phyloP scores from a whole-genome alignment of 129 eudicot genomes.

The Flaveria ramosissima region DNA sequence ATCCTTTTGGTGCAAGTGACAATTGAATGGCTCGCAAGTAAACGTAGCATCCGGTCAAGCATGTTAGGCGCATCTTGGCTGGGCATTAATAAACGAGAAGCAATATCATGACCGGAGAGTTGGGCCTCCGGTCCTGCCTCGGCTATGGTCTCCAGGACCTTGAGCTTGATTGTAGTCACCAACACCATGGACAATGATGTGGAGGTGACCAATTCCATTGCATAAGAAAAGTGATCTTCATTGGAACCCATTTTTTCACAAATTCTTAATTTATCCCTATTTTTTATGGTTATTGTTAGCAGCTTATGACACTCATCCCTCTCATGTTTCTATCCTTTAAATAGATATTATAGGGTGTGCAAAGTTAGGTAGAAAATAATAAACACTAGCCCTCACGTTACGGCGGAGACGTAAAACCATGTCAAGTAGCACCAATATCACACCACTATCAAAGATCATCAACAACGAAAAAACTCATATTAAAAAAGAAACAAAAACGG shows the following conservation, averaged over 20 bases:
- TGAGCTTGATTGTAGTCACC: slow-evolving; percentile 17
- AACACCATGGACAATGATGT: slow-evolving; percentile 17
- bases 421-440: no score
- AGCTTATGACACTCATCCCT: no score
- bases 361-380: no score
- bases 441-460: no score
- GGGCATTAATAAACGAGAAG: slow-evolving; percentile 6
- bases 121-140: slow-evolving; percentile 19
- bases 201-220: slow-evolving; percentile 27
- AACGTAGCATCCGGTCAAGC: slow-evolving; percentile 44
- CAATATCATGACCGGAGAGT: slow-evolving; percentile 19
- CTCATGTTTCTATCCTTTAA: no score
- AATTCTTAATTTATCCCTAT: no score
- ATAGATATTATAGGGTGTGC: no score
- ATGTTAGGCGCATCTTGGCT: slow-evolving; percentile 22
- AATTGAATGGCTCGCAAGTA: slow-evolving; percentile 37
- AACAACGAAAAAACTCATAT: no score
- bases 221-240: slow-evolving; percentile 22
- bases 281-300: no score
- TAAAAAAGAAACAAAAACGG: no score
- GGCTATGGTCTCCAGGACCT: slow-evolving; percentile 21
- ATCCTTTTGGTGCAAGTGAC: slow-evolving; percentile 24
- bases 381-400: no score
- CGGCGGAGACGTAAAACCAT: no score
- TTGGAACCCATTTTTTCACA: neutral